Conservation (phyloP, 768 basidiomycete genomes). For the Suillus brevipes region DNA sequence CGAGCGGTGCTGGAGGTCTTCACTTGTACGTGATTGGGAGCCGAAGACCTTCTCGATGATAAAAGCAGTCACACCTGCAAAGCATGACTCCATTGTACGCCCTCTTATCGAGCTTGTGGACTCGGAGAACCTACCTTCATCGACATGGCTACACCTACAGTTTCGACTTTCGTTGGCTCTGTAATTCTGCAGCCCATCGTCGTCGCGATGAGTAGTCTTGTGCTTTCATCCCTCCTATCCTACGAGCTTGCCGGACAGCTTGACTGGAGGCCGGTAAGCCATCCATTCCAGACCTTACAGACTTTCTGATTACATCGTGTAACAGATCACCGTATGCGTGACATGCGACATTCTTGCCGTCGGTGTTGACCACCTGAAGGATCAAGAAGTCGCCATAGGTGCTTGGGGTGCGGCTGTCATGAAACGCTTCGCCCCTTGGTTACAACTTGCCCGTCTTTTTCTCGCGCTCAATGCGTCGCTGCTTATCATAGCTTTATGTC, state of each 20-base stretch:
- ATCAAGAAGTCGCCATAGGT: background rate
- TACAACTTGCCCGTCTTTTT: background rate
- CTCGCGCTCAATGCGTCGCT: background rate
- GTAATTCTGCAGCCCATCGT: background rate
- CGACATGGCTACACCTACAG: background rate
- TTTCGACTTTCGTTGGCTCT: background rate
- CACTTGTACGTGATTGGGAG: background rate
- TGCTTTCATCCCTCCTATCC: background rate
- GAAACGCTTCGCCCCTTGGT: background rate
- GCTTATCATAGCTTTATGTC: background rate
- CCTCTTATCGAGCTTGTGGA: background rate
- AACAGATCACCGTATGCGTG: background rate
- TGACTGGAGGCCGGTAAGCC: constrained; percentile 3
- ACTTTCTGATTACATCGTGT: background rate
- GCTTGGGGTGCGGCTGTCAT: background rate
- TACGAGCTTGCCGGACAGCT: background rate
- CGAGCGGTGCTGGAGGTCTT: background rate
- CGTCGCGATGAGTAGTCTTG: background rate
- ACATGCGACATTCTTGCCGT: background rate
- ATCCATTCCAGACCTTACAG: background rate
- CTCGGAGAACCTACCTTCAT: background rate
- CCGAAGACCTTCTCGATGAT: background rate
- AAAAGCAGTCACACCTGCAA: background rate
- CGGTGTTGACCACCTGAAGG: background rate
- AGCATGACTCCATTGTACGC: background rate